phyloP scores from a whole-genome alignment of 352 stramenopile genomes.

The Phytophthora niederhauseri region DNA sequence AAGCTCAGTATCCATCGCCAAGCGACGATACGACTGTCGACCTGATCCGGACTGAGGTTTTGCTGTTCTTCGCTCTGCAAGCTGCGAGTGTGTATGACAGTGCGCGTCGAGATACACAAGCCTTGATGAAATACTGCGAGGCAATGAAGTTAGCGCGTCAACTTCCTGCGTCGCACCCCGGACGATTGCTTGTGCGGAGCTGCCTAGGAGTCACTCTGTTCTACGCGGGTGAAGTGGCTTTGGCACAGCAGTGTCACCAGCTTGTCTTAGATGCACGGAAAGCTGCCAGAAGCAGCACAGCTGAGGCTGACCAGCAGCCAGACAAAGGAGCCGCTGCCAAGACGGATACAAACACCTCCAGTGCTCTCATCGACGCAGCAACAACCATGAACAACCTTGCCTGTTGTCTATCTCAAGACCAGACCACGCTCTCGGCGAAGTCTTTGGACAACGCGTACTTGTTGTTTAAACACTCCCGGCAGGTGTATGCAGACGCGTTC shows the following conservation, averaged over 20 bases:
- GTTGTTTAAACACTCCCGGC: conserved; percentile 54
- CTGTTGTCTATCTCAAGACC: conserved; percentile 68
- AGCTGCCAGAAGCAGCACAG: conserved; percentile 25
- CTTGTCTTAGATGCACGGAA: conserved; percentile 52
- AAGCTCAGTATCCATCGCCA: conserved; percentile 20
- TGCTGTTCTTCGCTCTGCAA: conserved; percentile 60
- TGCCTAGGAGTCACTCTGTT: conserved; percentile 63
- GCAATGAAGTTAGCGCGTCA: conserved; percentile 47
- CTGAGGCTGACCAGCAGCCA: not conserved
- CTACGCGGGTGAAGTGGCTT: conserved; percentile 50
- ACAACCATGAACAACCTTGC: conserved; percentile 80
- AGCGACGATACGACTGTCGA: conserved; percentile 14
- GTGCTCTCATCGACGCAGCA: conserved; percentile 55
- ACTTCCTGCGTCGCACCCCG: conserved; percentile 43
- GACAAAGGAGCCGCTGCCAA: conserved; percentile 20
- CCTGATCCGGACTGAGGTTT: conserved; percentile 34
- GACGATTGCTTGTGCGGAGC: conserved; percentile 49
- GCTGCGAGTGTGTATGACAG: conserved; percentile 65
- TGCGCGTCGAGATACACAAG: conserved; percentile 51
- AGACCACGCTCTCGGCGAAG: conserved; percentile 31
- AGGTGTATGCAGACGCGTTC: conserved; percentile 56
- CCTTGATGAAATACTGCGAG: conserved; percentile 55
- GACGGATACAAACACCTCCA: not conserved
- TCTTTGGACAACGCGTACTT: conserved; percentile 61
- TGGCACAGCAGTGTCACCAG: conserved; percentile 65